These are phyloP conservation scores for Fusarium longipes DNA, from an alignment of 2,329 filamentous ascomycete species.

Conservation along the genomic window DNA sequence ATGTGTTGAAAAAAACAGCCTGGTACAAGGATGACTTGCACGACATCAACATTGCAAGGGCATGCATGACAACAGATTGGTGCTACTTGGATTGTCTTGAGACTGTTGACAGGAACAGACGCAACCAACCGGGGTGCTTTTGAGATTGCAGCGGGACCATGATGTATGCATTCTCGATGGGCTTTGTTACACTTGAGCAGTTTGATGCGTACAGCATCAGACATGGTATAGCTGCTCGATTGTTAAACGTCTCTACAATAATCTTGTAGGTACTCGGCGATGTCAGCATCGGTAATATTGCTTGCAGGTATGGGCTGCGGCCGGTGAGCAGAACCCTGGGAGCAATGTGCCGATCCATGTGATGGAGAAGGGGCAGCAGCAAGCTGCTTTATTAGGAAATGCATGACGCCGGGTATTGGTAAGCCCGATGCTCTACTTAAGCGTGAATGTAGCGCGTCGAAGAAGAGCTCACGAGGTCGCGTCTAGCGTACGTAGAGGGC, in stretches of 20 bases:
- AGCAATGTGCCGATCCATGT: conserved; percentile 42
- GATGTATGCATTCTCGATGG: conserved; percentile 19
- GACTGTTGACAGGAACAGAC: conserved; percentile 15
- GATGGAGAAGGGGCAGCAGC: conserved; percentile 41
- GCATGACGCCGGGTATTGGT: conserved; percentile 41
- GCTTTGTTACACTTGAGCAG: conserved; percentile 28
- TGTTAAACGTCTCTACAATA: conserved; percentile 5
- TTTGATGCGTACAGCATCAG: neutral
- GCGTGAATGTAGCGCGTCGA: conserved; percentile 39
- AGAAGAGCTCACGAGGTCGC: conserved; percentile 43
- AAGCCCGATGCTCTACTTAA: conserved; percentile 32
- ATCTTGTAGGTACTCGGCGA: conserved; percentile 10
- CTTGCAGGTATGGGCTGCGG: conserved; percentile 42
- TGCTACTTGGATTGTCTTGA: conserved; percentile 6
- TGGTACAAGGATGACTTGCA: neutral
- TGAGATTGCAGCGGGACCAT: conserved; percentile 15
- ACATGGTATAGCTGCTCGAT: neutral
- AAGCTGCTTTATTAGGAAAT: conserved; percentile 44
- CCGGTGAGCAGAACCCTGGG: conserved; percentile 44
- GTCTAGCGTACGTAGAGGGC: conserved; percentile 40
- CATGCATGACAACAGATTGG: conserved; percentile 5
- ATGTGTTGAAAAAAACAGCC: neutral
- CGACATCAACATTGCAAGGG: conserved; percentile 1
- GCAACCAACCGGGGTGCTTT: conserved; percentile 21
- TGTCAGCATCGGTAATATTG: conserved; percentile 42